Evolutionary conservation across 306 rosid species (phyloP).

Genomic region (Casuarina equisetifolia): DNA sequence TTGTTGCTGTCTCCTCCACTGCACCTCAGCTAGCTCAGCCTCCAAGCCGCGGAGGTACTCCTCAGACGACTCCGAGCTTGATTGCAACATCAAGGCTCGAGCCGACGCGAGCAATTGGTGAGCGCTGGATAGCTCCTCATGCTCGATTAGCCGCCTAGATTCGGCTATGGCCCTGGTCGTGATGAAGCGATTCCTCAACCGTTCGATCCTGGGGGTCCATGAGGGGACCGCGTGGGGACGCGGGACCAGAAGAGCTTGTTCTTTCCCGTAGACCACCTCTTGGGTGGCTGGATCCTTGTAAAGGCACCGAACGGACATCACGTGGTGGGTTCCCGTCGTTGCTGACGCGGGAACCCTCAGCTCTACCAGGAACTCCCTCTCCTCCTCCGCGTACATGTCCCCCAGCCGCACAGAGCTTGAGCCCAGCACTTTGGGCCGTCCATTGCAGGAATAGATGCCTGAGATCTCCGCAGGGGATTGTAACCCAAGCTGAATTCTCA

Average conservation of each 20-base stretch:
- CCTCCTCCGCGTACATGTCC: conserved; percentile 80
- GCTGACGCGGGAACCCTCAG: conserved; percentile 47
- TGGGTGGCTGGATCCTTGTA: conserved; percentile 69
- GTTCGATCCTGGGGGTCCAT: conserved; percentile 35
- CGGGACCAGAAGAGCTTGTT: conserved; percentile 58
- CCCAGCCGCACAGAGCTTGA: conserved; percentile 70
- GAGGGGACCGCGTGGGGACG: conserved; percentile 35
- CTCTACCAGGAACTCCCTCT: conserved; percentile 69
- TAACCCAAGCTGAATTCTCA: conserved; percentile 66
- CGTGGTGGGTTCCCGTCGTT: conserved; percentile 43
- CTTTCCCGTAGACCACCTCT: conserved; percentile 60
- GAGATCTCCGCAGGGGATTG: conserved; percentile 48
- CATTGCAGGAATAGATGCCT: conserved; percentile 59
- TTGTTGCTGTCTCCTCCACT: conserved; percentile 60
- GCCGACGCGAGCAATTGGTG: conserved; percentile 72
- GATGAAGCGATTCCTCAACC: conserved; percentile 54
- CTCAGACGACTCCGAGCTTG: conserved; percentile 34
- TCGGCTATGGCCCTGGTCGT: conserved; percentile 78
- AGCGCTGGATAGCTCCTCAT: conserved; percentile 52
- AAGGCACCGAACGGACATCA: conserved; percentile 66
- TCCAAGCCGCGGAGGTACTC: conserved; percentile 56
- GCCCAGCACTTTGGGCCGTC: conserved; percentile 49
- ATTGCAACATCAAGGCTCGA: conserved; percentile 55
- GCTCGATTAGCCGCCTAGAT: conserved; percentile 53
- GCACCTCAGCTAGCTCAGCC: conserved; percentile 69